phyloP scores from a whole-genome alignment of 495 filamentous ascomycete genomes.

The Talaromyces wortmannii region DNA sequence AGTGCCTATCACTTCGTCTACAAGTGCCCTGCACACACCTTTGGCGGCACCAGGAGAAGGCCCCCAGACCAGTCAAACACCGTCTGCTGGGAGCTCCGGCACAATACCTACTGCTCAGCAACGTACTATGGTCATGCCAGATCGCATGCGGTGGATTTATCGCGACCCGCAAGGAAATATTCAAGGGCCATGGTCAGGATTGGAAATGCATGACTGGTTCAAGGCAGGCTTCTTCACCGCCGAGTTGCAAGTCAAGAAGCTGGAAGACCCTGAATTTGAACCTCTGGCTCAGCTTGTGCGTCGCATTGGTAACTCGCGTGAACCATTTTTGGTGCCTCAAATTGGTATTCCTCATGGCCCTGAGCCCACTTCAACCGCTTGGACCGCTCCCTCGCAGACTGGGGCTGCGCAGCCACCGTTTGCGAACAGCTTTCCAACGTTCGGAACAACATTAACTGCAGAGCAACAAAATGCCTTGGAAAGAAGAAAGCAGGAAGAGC shows the following conservation, averaged over 20 bases:
- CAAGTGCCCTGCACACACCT: slow-evolving; percentile 32
- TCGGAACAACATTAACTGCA: slow-evolving; percentile 94
- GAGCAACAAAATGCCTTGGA: slow-evolving; percentile 97
- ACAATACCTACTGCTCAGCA: slow-evolving; percentile 64
- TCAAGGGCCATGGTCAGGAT: slow-evolving; percentile 89
- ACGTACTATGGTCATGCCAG: slow-evolving; percentile 96
- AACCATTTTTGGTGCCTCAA: slow-evolving; percentile 95
- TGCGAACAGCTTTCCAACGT: slow-evolving; percentile 88
- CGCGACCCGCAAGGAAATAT: slow-evolving; percentile 86
- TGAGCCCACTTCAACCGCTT: slow-evolving; percentile 34
- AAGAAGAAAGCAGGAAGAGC: slow-evolving; percentile 93
- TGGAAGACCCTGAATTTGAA: slow-evolving; percentile 90
- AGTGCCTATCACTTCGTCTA: slow-evolving; percentile 30
- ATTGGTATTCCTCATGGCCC: slow-evolving; percentile 88
- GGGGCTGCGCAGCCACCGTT: slow-evolving; percentile 87
- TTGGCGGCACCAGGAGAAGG: slow-evolving; percentile 20
- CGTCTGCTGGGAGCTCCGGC: slow-evolving; percentile 19
- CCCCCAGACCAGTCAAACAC: slow-evolving; percentile 17
- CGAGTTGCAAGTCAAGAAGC: slow-evolving; percentile 87
- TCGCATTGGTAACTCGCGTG: slow-evolving; percentile 92
- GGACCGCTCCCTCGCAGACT: slow-evolving; percentile 30
- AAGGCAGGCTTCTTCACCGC: slow-evolving; percentile 96
- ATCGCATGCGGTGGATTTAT: slow-evolving; percentile 98
- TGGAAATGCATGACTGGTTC: slow-evolving; percentile 99
- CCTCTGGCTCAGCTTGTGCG: slow-evolving; percentile 92